Base-by-base conservation (phyloP, 768 basidiomycete species). In the Lyophyllum decastes region DNA sequence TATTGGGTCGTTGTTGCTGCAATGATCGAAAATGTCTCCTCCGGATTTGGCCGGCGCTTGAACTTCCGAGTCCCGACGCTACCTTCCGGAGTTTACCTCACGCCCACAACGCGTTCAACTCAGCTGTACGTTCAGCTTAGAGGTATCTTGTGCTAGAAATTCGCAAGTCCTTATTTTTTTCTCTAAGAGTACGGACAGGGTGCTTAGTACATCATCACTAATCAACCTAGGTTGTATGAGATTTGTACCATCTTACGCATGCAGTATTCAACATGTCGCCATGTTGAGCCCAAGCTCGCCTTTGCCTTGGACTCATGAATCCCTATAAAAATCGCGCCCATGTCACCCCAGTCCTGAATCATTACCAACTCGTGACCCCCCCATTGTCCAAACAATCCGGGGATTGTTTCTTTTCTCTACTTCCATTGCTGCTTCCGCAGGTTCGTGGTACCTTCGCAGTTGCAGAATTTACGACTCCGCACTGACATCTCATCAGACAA, bases 1-100 rank as follows among this genome's bases (percentile, higher is more conserved):
- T 4, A 30, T 5, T 30, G 4, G 30, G 30, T 5, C 30, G 30
- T 58, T 45, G 56, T 34, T 35, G 57, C 34, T 51, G 21, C 14
- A 17, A 51, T 47, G 50, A 59, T 58, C 57, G 60, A 61, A 58
- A 61, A 61, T 58, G 60, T 55, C 34, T 44, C 49, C 49, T 62
- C 57, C 61, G 61, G 54, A 59, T 59, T 62, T 59, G 61, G 55
- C 61, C 61, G 61, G 54, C 24, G 59, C 43, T 33, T 16, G 17
- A 25, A 21, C 14, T 21, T 62, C 57, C 57, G 61, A 56, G 1
- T 52, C 38, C 54, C 57, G 61, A 55, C 21, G 17, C 35, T n/a
- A n/a, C 2, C 40, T 16, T 19, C n/a, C 40, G 5, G n/a, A n/a
- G n/a, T n/a, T n/a, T n/a, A n/a, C n/a, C n/a, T 19, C 3, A 4